Evolutionary conservation across 345 rosid genomes (phyloP), one percentile per base, ranked within the genome.

Genomic region (Populus simonii): DNA sequence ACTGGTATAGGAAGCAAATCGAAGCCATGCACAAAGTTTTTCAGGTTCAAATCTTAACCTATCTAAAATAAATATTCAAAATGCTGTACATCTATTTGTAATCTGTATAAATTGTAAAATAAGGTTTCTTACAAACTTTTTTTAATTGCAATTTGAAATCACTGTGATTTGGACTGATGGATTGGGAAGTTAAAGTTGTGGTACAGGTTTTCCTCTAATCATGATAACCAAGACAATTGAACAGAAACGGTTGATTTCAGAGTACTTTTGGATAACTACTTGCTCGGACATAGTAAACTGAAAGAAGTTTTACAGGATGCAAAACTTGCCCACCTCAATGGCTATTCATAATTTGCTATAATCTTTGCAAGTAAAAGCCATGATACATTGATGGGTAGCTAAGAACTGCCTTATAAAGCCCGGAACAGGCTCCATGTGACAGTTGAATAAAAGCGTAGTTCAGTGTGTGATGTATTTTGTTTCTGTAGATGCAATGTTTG

Each of bases 21-120:
- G 88, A 92, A 92, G 94, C 94, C 97, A 84, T 92, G 97, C 97
- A 90, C 97, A 90, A 92, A 92, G 90, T 92, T 92, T 92, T 92
- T 92, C 97, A 92, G 97, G 97, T 92, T 92, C 89, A 82, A 85
- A 89, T 90, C 92, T 86, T 86, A 83, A 88, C 92, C 80, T 84
- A 84, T 88, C 87, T 85, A 85, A 88, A 88, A 85, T 84, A 76
- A 89, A 75, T 83, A 82, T 78, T 76, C 80, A 79, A 81, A 88
- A 86, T 87, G 77, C 71, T 78, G 74, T 81, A 71, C 86, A 82
- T 89, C 84, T 80, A 69, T 84, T 76, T 79, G 17, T 80, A 76
- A 79, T 82, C 55, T 78, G 77, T 77, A 79, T 80, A 76, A 84
- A 70, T 80, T 73, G 66, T 67, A 63, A 71, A 80, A 72, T 75